Evolutionary conservation across 2,329 filamentous ascomycete species (phyloP), one percentile per base, ranked within the genome.

Genomic region (Fusarium succisae): DNA sequence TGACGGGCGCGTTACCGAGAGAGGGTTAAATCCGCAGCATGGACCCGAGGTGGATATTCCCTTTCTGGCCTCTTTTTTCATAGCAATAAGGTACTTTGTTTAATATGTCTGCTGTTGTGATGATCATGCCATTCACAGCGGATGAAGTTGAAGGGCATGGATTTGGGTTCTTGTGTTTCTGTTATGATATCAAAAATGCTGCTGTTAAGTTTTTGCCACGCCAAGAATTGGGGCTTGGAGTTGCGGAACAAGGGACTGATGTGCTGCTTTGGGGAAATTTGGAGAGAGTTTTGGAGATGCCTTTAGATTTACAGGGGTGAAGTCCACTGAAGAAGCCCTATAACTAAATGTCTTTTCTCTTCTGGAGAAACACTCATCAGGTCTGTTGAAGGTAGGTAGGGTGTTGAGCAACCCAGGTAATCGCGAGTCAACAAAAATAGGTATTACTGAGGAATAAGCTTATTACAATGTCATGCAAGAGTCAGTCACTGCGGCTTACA

Each of bases 1-100:
- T 77, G 74, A 77, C 72, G 70, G 67, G 54, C 64, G 22, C 54
- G 59, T 74, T 63, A 60, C 56, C 69, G 39, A 58, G 43, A 53
- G 55, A 45, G 59, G 58, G 35, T 66, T 70, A 50, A 61, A 30
- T 44, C 32, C 47, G 37, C 35, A n/a, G 41, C 56, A 63, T 48
- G 71, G 63, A 72, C 63, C 62, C 58, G 63, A 66, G 53, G 71
- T 59, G 71, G 67, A 63, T 55, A 76, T 45, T 59, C 35, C 39
- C 47, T 66, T 64, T 44, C 47, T 26, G 22, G 28, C 28, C 35
- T 32, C 30, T 35, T 45, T 30, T 39, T 53, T 47, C 32, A 28
- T 26, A 28, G 18, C 24, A 37, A 26, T 28, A 28, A 22, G 17
- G 26, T 44, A 32, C 14, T 32, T 51, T 51, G 2, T 20, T 12